Conservation (phyloP, 306 rosid species). For the Mimosa bimucronata region DNA sequence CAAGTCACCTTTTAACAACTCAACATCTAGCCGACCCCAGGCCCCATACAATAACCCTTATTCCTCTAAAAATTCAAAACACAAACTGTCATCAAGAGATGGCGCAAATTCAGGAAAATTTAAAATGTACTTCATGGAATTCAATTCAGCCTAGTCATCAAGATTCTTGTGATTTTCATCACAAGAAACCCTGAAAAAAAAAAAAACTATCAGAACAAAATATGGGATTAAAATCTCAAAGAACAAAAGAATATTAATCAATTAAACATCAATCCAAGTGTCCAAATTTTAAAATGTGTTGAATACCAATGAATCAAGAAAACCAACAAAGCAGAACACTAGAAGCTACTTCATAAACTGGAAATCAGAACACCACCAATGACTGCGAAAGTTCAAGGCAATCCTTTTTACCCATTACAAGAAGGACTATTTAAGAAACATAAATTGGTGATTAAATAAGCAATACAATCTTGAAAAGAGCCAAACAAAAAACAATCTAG, state of each 20-base stretch:
- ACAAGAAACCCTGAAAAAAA: neutral
- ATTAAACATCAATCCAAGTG: neutral
- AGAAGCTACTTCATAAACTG: neutral
- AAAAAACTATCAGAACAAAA: neutral
- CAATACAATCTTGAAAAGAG: conserved; percentile 2
- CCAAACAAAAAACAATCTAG: conserved; percentile 30
- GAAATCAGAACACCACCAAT: neutral
- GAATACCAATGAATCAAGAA: neutral
- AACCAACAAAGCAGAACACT: conserved; percentile 1
- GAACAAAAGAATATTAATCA: neutral
- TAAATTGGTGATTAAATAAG: conserved; percentile 18
- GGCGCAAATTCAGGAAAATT: neutral
- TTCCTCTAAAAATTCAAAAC: neutral
- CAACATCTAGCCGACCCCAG: neutral
- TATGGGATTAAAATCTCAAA: neutral
- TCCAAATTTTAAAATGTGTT: neutral
- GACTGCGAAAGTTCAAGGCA: neutral
- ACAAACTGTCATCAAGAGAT: neutral
- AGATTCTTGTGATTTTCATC: conserved; percentile 7
- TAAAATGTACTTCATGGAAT: neutral
- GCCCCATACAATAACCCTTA: neutral
- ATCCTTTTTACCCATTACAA: neutral
- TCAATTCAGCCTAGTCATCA: conserved; percentile 7
- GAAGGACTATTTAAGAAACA: conserved; percentile 11
- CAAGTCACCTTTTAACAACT: neutral